Base-by-base conservation (phyloP, 2,329 filamentous ascomycete genomes). In the Colletotrichum sp. region DNA sequence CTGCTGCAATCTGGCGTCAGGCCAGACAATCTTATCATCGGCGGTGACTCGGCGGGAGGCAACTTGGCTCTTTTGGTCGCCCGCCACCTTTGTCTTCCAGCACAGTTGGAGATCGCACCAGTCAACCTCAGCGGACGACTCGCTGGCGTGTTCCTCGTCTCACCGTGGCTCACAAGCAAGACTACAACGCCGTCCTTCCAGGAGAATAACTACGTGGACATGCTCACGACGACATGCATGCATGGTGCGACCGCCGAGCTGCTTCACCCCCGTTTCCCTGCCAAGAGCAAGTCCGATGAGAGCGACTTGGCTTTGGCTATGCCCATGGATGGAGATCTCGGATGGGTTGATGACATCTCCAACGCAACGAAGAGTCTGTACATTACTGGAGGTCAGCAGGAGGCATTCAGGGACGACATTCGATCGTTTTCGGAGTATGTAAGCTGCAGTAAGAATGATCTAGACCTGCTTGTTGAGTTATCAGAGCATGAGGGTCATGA, bases 1-100 rank as follows among this genome's bases (percentile, higher is more conserved):
- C 56, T 86, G 2, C 76, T 85, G 2, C 75, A 77, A 0, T 75
- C 79, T 2, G 85, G 84, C 5, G 75, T 84, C 60, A 55, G 55
- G 8, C 80, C 84, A 0, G 68, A 76, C 3, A 78, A 85, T 65
- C 78, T 86, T 13, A 76, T 84, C 61, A 67, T 86, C 10, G 84
- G 84, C 18, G 74, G 74, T n/a, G 84, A 86, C 66, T 85, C 84
- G 13, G 84, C 84, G 0, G 84, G 84, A 16, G 84, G 81, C 0
- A 85, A 85, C 71, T 64, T 86, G 36, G 79, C 82, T 1, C 75
- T 79, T 13, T 82, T 84, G 75, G 66, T 85, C 8, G 74, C 85
- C 12, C 74, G 80, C 12, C 84, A 86, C 64, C 55, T 85, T 4
- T 52, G 84, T 12, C 80, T 83, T 27, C 83, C 84, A 2, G 72